Evolutionary conservation across 202 grass and related monocot species (phyloP), one percentile per base, ranked within the genome.

Genomic region (Bolboschoenoplectus hybrid): DNA sequence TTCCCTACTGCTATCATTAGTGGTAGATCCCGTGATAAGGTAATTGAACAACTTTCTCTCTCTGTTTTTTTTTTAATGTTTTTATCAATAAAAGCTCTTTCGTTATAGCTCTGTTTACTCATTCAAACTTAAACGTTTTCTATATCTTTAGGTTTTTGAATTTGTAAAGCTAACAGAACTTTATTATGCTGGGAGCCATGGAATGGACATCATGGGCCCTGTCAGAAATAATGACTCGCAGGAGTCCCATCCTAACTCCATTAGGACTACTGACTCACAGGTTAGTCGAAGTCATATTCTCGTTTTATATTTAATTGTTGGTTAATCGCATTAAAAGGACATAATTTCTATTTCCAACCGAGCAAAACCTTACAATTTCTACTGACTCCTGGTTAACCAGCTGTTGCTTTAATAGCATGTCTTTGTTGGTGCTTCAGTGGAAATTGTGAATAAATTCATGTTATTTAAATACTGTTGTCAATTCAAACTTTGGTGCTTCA

Each of bases 191-290:
- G 95, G 95, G 76, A 98, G 95, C 87, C 95, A 98, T 74, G 95
- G 95, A 80, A 98, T 98, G 95, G 95, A 98, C 67, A 98, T 98
- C 65, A 93, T 98, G 93, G 90, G 93, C 6, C 95, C 95, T 83
- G 67, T 92, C 65, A 84, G 87, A 62, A 89, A 86, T 74, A 77
- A 83, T 58, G 82, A 93, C 13, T 75, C 85, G n/a, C 86, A 58
- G 72, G 88, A 73, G 16, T 82, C 82, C 38, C 67, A 86, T 81
- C 83, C 91, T 38, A 88, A 93, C 83, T 95, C 86, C 80, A 90
- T 90, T 86, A 81, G 86, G 26, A 92, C 87, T 9, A 95, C 88
- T 76, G 93, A 93, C 85, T 84, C 85, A 9, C 84, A 92, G 87
- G 95, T 95, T 66, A 89, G 87, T 60, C 3, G 9, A 79, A 50